Evolutionary conservation across 768 basidiomycete species (phyloP), one percentile per base, ranked within the genome.

Genomic region (Russula griseocarnosa): DNA sequence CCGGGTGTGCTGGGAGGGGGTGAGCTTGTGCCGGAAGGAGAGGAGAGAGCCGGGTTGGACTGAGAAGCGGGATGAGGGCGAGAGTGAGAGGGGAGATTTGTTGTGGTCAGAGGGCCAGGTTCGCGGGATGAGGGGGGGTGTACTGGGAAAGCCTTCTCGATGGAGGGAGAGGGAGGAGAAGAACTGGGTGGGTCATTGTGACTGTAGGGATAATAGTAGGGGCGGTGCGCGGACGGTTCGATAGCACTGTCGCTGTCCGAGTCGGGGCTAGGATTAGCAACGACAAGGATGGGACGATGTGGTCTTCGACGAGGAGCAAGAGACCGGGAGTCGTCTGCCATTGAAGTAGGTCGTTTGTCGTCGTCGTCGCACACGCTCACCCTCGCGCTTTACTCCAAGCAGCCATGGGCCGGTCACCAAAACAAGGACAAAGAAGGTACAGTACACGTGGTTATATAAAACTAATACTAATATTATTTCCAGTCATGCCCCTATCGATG

Each of bases 1-100:
- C 79, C 82, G 14, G 87, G 86, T 13, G 87, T 87, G 69, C 79
- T 81, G 30, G 87, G 87, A 5, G 87, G 86, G 61, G 88, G 84
- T 2, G 88, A 90, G 70, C 82, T 83, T 53, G 84, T 81, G 69
- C 81, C 85, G 58, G 86, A 88, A 22, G 89, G 86, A 3, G 88
- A 89, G 18, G 86, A 87, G 55, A 84, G 80, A 46, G 84, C 78
- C 58, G 82, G 86, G 70, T 83, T 81, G 60, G 80, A 76, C 71
- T 76, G 72, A 60, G 76, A 70, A 71, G 72, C 66, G 66, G 74
- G 65, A 73, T 72, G 70, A 46, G 68, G 65, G 59, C 65, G 69
- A 52, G 65, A 49, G 52, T 74, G 65, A 24, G 65, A 55, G 38
- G 69, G 72, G 44, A 78, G 65, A 70, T 77, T 73, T 61, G 76